Conservation (phyloP, 495 filamentous ascomycete genomes). For the Melanomma pulvis-pyrius region DNA sequence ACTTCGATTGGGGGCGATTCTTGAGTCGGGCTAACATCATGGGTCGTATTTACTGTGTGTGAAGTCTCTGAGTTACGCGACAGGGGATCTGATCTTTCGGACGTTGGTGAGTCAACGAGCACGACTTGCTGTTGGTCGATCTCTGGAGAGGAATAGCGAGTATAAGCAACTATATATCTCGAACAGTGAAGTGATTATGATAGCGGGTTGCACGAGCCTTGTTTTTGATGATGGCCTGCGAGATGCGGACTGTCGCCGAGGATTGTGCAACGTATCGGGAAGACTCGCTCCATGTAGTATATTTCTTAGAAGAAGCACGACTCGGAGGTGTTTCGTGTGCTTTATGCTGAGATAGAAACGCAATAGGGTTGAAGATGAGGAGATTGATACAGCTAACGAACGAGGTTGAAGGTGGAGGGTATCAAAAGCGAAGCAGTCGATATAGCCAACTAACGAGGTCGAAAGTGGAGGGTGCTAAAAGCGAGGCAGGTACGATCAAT, state of each 20-base stretch:
- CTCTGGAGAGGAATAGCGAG: background rate
- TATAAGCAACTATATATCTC: background rate
- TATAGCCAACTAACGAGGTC: background rate
- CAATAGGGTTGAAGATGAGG: background rate
- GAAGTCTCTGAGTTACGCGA: background rate
- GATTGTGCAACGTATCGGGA: slow-evolving; percentile 31
- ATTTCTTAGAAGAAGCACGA: background rate
- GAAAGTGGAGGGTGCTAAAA: background rate
- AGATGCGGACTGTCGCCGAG: slow-evolving; percentile 18
- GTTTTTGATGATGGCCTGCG: slow-evolving; percentile 1
- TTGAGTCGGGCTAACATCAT: background rate
- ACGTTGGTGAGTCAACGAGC: background rate
- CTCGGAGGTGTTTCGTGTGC: background rate
- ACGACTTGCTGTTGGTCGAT: slow-evolving; percentile 9
- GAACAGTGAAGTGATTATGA: too few species aligned
- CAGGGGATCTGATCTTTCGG: background rate
- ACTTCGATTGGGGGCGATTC: background rate
- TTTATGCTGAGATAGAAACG: background rate
- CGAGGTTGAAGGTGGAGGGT: background rate
- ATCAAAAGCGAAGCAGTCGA: background rate
- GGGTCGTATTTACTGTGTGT: background rate
- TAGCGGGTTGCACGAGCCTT: background rate
- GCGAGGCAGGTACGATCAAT: too few species aligned
- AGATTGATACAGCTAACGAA: background rate
- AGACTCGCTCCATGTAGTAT: slow-evolving; percentile 18